phyloP scores from a whole-genome alignment of 306 rosid genomes.

The Medicago lupulina region DNA sequence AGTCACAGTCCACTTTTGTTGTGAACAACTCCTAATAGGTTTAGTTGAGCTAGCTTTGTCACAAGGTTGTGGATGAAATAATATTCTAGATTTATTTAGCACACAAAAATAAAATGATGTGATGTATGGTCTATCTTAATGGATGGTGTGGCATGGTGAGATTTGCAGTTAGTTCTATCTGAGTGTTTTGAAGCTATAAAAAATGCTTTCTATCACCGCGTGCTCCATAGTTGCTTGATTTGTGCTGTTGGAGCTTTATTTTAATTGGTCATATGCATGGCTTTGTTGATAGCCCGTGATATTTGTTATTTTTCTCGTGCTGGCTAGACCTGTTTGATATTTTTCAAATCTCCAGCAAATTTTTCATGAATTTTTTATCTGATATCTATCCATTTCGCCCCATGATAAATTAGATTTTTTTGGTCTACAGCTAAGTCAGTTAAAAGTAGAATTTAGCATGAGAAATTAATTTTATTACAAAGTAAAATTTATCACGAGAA shows the following conservation, averaged over 20 bases:
- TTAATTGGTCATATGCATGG: background rate
- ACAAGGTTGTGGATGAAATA: background rate
- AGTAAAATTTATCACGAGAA: background rate
- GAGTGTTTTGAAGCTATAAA: slow-evolving; percentile 15
- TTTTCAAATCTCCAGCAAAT: slow-evolving; percentile 6
- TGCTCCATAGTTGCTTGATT: background rate
- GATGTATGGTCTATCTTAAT: background rate
- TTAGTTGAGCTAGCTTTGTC: slow-evolving; percentile 12
- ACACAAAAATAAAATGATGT: background rate
- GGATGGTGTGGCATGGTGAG: background rate
- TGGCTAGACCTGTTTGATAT: background rate
- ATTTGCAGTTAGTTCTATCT: slow-evolving; percentile 3
- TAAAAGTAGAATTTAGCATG: background rate
- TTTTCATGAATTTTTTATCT: background rate
- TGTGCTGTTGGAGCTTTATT: slow-evolving; percentile 24
- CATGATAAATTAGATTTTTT: background rate
- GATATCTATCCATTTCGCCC: background rate
- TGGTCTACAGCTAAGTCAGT: background rate
- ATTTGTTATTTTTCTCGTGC: background rate
- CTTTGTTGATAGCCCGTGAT: slow-evolving; percentile 7
- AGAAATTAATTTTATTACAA: background rate
- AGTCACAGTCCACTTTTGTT: background rate
- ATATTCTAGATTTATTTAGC: slow-evolving; percentile 21
- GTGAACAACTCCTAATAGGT: background rate
- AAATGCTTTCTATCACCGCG: slow-evolving; percentile 1